Evolutionary conservation across 169 alveolate species (phyloP).

Genomic region (Plasmodium coatneyi): DNA sequence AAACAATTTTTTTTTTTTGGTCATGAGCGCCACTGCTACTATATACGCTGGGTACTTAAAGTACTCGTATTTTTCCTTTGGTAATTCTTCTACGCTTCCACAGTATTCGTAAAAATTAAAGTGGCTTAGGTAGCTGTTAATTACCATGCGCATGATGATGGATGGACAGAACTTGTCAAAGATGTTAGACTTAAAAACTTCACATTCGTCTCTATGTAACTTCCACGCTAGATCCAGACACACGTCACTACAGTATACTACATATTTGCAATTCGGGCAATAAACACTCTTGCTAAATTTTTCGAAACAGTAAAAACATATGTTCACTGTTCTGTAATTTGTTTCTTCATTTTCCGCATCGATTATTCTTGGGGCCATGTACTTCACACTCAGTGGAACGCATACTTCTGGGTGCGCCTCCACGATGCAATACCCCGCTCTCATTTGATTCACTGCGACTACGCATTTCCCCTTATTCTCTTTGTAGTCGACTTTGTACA

Average conservation of each 20-base stretch:
- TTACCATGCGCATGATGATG: constrained; percentile 60
- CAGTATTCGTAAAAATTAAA: constrained; percentile 66
- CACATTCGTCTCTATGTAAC: constrained; percentile 73
- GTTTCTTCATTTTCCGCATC: constrained; percentile 33
- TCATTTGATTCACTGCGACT: constrained; percentile 34
- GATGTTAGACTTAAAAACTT: constrained; percentile 32
- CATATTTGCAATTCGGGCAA: constrained; percentile 70
- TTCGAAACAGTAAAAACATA: constrained; percentile 63
- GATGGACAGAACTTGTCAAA: constrained; percentile 68
- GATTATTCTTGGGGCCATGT: constrained; percentile 54
- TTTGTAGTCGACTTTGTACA: constrained; percentile 54
- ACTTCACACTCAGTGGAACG: constrained; percentile 52
- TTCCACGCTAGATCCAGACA: constrained; percentile 64
- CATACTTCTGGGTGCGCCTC: constrained; percentile 62
- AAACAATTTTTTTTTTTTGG: constrained; percentile 42
- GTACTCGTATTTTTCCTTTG: constrained; percentile 63
- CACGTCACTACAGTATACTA: constrained; percentile 54
- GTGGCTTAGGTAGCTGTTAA: constrained; percentile 44
- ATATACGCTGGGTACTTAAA: constrained; percentile 70
- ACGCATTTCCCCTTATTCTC: constrained; percentile 63
- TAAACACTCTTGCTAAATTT: constrained; percentile 44
- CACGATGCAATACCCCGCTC: constrained; percentile 61
- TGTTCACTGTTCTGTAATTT: constrained; percentile 30
- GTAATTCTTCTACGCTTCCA: constrained; percentile 32
- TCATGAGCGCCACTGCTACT: constrained; percentile 67